Base-by-base conservation (phyloP, 768 basidiomycete species). In the Boletus subcaerulescens region DNA sequence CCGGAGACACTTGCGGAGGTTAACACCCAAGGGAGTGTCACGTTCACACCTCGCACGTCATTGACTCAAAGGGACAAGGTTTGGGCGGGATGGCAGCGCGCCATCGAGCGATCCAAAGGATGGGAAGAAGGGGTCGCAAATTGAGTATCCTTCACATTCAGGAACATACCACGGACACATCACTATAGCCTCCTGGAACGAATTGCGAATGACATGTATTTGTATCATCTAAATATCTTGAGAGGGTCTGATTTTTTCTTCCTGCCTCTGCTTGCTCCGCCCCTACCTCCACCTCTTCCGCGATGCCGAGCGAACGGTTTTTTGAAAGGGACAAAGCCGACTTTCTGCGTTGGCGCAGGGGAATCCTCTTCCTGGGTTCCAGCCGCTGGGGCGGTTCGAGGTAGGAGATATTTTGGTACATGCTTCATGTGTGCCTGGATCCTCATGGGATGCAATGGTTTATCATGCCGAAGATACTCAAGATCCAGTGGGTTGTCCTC, bases 341-440 rank as follows among this genome's bases (percentile, higher is more conserved):
- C 76, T 26, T 71, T 71, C 6, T 73, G 59, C 13, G n/a, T 11
- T 5, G 56, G 31, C 5, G 50, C 11, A 38, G 32, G 49, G 33
- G 45, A 55, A 17, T 57, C 65, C 22, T 65, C 74, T 3, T 52
- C 67, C 13, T 74, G 74, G 0, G 67, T 65, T 10, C 76, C 79
- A 12, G 74, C 46, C 3, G 87, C 83, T 4, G 60, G 32, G n/a
- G 56, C 56, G 45, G 91, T 87, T 29, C 83, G 84, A 3, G 96
- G 95, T 57, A 97, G 77, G 26, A 98, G 77, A 67, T 99, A 99
- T 52, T 86, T 87, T 1, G 96, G 97, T 5, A 98, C 85, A 71
- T 95, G 90, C 70, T 96, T 98, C 85, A 98, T 91, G 69, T 98
- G 95, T 2, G 93, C 74, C 67, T 97, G 95, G 12, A 95, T 78